Base-by-base conservation (phyloP, 345 rosid genomes). In the Combretum micranthum region DNA sequence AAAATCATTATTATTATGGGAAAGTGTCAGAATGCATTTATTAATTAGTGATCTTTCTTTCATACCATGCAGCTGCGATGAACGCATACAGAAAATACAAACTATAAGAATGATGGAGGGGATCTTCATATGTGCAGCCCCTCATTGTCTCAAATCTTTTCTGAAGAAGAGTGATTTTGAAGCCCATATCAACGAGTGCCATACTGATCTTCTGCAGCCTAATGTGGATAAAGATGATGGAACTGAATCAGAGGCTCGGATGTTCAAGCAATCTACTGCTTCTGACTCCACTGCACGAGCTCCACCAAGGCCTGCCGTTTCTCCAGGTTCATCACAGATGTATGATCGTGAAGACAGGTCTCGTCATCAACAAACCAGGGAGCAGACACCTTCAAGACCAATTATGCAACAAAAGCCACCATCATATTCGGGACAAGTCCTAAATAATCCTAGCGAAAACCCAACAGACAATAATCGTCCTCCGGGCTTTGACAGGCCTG, bases 81-180 rank as follows among this genome's bases (percentile, higher is more conserved):
- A 93, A 37, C 92, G 97, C 16, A 87, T 93, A 47, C 96, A 85
- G 71, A 89, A 89, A 81, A 93, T 93, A 53, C 97, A 93, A 67
- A 85, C 97, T 15, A 93, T 93, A 69, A 93, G 89, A 75, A 75
- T 93, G 75, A 87, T 93, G 99, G 97, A 89, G 64, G 96, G 99
- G 52, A 82, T 93, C 69, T 89, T 82, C 78, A 80, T 93, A 48
- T 89, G 99, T 80, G 99, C 99, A 52, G 99, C 99, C 53, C 96
- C 99, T 65, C 96, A 93, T 65, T 93, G 99, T 70, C 90, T 93
- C 20, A 87, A 79, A 66, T 93, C 99, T 20, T 93, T 93, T 74
- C 48, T 93, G 56, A 89, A 89, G 75, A 87, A 79, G 65, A 44
- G 56, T 4, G 96, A 93, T 20, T 93, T 93, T 58, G 96, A 89